Conservation (phyloP, 257 asterid species). For the Oldenlandia corymbosa region DNA sequence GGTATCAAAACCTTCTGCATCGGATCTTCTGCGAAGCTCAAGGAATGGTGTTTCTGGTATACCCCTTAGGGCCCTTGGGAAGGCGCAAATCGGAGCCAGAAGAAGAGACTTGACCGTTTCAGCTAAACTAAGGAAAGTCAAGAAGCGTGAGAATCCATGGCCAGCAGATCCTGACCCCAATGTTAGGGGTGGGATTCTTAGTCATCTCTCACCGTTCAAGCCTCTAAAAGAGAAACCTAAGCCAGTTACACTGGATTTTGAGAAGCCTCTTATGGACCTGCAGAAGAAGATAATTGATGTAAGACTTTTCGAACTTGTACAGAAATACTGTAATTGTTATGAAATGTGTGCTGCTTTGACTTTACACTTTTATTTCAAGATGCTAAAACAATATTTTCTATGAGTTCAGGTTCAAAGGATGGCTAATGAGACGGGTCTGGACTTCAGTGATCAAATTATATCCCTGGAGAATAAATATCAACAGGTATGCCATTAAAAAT, state of each 20-base stretch:
- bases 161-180: slow-evolving; percentile 72
- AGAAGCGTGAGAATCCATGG: slow-evolving; percentile 82
- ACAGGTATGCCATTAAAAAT: slow-evolving; percentile 46
- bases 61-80: slow-evolving; percentile 65
- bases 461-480: slow-evolving; percentile 73
- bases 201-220: slow-evolving; percentile 80
- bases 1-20: slow-evolving; percentile 50
- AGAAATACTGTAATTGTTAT: neutral
- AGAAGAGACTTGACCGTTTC: slow-evolving; percentile 46
- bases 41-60: slow-evolving; percentile 54
- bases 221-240: slow-evolving; percentile 91
- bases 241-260: slow-evolving; percentile 87
- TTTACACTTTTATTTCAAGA: neutral
- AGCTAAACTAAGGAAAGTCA: slow-evolving; percentile 63
- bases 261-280: slow-evolving; percentile 78
- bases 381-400: slow-evolving; percentile 14
- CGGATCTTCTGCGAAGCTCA: slow-evolving; percentile 75
- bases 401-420: slow-evolving; percentile 67
- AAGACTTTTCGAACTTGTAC: slow-evolving; percentile 10
- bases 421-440: slow-evolving; percentile 92
- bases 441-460: slow-evolving; percentile 74
- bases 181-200: slow-evolving; percentile 88
- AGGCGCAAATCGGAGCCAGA: slow-evolving; percentile 46
- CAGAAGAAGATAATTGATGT: slow-evolving; percentile 79
- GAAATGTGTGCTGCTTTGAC: neutral